Evolutionary conservation across 768 basidiomycete genomes (phyloP).

Genomic region (Lactarius sanguifluus): DNA sequence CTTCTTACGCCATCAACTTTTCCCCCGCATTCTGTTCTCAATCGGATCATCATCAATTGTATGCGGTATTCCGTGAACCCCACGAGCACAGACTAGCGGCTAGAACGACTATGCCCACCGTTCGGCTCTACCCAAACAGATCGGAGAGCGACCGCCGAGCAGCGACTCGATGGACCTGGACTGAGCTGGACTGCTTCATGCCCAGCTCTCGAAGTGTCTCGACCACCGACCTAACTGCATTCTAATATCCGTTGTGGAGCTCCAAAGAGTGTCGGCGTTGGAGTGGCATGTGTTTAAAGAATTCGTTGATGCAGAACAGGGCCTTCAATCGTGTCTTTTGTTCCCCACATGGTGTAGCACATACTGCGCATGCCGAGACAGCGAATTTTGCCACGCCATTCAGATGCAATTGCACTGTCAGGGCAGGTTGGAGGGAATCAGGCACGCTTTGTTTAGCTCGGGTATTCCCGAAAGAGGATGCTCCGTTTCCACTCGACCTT

Average conservation of each 20-base stretch:
- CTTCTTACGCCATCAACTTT: not conserved
- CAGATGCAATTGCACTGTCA: not conserved
- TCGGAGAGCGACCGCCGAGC: not conserved
- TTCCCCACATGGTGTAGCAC: not conserved
- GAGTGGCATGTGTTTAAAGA: not conserved
- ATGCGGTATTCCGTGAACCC: no score
- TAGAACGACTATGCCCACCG: not conserved
- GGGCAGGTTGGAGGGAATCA: not conserved
- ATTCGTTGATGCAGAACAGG: not conserved
- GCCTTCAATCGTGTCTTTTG: not conserved
- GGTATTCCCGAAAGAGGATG: not conserved
- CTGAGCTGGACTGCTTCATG: not conserved
- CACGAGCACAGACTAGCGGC: not conserved
- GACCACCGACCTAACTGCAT: not conserved
- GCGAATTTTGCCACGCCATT: not conserved
- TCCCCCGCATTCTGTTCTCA: not conserved
- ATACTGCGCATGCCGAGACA: not conserved
- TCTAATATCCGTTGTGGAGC: conserved; percentile 1
- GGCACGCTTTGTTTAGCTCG: not conserved
- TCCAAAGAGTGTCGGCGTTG: not conserved
- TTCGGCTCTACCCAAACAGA: not conserved
- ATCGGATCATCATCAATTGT: not conserved
- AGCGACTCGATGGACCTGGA: not conserved
- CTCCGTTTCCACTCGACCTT: not conserved
- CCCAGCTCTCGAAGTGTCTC: not conserved